A percentile compares a stretch with the other conserved stretches of the same genome.
Evolutionary conservation across 2,329 filamentous ascomycete species (phyloP).

Genomic region (Fusarium sambucinum): DNA sequence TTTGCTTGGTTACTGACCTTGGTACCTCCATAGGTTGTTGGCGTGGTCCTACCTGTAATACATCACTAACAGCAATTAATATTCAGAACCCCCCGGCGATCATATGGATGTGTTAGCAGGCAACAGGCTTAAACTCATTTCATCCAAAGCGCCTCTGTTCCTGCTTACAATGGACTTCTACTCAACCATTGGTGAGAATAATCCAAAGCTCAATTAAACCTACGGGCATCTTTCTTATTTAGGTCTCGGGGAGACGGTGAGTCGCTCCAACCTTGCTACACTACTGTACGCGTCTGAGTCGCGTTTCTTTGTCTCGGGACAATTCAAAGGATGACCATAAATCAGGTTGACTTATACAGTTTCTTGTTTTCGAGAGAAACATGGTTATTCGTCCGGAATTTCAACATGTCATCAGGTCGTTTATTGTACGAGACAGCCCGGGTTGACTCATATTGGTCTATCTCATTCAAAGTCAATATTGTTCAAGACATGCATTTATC

Average conservation of each 20-base stretch:
- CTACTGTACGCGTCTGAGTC: conserved; percentile 14
- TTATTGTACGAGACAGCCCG: neutral
- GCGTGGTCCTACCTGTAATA: neutral
- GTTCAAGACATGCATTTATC: neutral
- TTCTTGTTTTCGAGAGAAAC: conserved; percentile 2
- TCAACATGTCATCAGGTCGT: neutral
- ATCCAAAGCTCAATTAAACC: conserved; percentile 9
- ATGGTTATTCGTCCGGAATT: neutral
- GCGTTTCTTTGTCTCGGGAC: conserved; percentile 20
- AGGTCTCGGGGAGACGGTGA: conserved; percentile 17
- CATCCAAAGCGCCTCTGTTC: conserved; percentile 2
- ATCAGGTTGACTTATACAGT: neutral
- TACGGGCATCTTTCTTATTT: neutral
- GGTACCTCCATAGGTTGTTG: neutral
- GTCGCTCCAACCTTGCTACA: conserved; percentile 1
- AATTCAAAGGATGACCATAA: conserved; percentile 1
- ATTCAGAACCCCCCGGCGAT: conserved; percentile 6
- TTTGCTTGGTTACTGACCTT: neutral
- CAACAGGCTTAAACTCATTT: neutral
- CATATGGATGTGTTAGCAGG: neutral
- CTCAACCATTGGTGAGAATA: conserved; percentile 26
- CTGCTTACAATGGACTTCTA: conserved; percentile 13
- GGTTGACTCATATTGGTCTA: neutral
- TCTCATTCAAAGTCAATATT: conserved; percentile 1
- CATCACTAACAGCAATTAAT: neutral